Conservation (phyloP, 2,329 filamentous ascomycete species). For the Clarireedia paspali region DNA sequence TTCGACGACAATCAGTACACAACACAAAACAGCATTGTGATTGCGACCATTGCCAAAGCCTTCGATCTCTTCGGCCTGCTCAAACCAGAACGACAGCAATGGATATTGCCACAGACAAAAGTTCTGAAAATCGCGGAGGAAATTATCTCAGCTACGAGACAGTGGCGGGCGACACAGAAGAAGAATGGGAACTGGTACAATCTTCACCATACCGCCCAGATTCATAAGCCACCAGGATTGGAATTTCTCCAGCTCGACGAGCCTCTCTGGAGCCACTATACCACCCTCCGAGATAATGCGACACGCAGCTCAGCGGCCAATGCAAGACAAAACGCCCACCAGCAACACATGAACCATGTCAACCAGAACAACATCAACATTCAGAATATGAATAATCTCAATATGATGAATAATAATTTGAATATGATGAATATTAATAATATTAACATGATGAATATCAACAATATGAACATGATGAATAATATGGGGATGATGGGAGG, state of each 20-base stretch:
- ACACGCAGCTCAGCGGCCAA: background rate
- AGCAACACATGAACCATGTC: background rate
- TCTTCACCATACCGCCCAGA: background rate
- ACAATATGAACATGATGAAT: conserved; percentile 1
- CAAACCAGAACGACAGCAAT: conserved; percentile 5
- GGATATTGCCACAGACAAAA: conserved; percentile 1
- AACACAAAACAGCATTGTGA: background rate
- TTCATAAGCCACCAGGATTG: background rate
- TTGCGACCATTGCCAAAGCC: background rate
- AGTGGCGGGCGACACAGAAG: background rate
- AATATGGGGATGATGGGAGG: background rate
- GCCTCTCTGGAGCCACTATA: background rate
- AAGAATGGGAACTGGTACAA: background rate
- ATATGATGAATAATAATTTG: background rate
- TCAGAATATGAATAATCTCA: background rate
- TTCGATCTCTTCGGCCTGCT: conserved; percentile 1
- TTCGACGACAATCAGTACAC: background rate
- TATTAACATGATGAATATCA: conserved; percentile 1
- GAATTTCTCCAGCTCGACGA: background rate
- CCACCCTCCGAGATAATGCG: background rate
- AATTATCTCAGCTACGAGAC: background rate
- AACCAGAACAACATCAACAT: background rate
- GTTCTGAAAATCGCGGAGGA: background rate
- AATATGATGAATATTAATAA: conserved; percentile 4
- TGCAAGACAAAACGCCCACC: background rate